Conservation (phyloP, 192 early-diverging fungal genomes). For the Coemansia sp. region DNA sequence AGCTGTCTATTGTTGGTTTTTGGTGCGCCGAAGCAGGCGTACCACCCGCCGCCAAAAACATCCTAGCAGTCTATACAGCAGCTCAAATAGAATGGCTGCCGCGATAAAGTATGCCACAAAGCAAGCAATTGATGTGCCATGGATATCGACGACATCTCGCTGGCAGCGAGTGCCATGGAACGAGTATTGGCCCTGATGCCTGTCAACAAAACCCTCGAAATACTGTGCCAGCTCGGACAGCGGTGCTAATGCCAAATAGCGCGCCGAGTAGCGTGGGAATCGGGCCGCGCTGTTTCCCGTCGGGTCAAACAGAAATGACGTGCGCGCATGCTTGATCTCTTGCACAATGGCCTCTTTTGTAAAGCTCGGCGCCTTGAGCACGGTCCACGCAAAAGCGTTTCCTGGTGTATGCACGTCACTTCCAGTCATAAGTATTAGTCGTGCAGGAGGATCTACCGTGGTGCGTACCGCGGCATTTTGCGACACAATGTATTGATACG, state of each 20-base stretch:
- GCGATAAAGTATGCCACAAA: constrained; percentile 23
- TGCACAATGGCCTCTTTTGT: constrained; percentile 53
- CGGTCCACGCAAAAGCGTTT: constrained; percentile 61
- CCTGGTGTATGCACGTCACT: constrained; percentile 64
- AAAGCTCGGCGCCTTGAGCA: constrained; percentile 48
- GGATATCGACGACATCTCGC: constrained; percentile 45
- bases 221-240: constrained; percentile 50
- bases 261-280: constrained; percentile 30
- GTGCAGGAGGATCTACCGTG: constrained; percentile 12
- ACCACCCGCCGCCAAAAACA: neutral
- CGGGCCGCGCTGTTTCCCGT: constrained; percentile 53
- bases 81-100: constrained; percentile 10
- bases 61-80: neutral
- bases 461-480: neutral
- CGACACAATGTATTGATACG: constrained; percentile 43
- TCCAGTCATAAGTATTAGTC: constrained; percentile 58
- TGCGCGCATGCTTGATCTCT: constrained; percentile 55
- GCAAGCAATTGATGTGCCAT: constrained; percentile 19
- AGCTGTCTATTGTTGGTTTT: neutral
- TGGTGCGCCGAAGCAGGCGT: neutral
- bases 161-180: constrained; percentile 68
- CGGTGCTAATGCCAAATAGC: constrained; percentile 44
- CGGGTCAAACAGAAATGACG: constrained; percentile 64
- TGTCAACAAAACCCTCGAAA: constrained; percentile 57
- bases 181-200: constrained; percentile 64